Base-by-base conservation (phyloP, 129 eudicot genomes). In the Flaveria trinervia region DNA sequence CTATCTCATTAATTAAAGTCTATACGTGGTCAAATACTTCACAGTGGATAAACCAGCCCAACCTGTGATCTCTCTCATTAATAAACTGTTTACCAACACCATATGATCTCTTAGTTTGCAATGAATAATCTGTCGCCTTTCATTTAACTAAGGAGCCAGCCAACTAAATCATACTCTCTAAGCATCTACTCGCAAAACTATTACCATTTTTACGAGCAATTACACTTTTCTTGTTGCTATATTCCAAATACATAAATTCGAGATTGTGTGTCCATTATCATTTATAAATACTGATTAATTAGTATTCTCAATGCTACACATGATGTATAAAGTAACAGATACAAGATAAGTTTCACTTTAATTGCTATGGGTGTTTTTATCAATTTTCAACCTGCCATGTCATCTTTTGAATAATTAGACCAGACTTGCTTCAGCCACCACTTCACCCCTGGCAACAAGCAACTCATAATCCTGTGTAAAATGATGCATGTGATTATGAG, bases 401-500 rank as follows among this genome's bases (percentile, higher is more conserved):
- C 69, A 75, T 80, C 82, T 75, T 75, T 72, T 65, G 62, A 54
- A 22, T 22, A 33, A 33, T 81, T 83, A 89, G 45, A 80, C 90
- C 20, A 86, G 39, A 71, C 72, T 88, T 65, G 92, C 89, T 78
- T 84, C 98, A 8, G 92, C 81, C 61, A 86, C 26, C 79, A 83
- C 83, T 83, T 83, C 84, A 45, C 69, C 75, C 73, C 86, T 81
- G 7, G 79, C 74, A 74, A 76, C 83, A 68, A 92, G 87, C 70
- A 81, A 74, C 79, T 84, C 92, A 54, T 68, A 84, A 81, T 92
- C 97, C 97, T 92, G 79, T 52, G 49, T n/a, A 71, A 90, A 80
- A 70, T 15, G 73, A 77, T 44, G 39, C 14, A 80, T 64, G 60
- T 71, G 69, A 45, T 36, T 9, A 14, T 65, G 61, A 48, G 2